Percentiles rank a stretch among this genome's conserved stretches.
Conservation (phyloP, 352 stramenopile genomes). For the Lagenidium giganteum region DNA sequence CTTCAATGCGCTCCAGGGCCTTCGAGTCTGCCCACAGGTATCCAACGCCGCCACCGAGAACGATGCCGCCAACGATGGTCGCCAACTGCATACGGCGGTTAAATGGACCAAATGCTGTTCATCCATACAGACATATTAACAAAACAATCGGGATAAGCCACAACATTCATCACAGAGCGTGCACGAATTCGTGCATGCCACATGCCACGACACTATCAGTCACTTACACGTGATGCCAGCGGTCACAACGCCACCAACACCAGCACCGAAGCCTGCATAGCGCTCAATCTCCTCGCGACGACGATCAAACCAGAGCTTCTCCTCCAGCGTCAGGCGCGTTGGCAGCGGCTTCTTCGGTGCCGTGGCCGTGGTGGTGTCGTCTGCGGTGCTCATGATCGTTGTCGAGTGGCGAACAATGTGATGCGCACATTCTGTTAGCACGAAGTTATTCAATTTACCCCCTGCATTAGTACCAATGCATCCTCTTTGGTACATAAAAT, state of each 20-base stretch:
- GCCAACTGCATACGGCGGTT: conserved; percentile 52
- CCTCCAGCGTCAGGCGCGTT: conserved; percentile 65
- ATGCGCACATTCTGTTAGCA: too few species aligned
- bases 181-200: neutral
- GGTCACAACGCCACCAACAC: conserved; percentile 39
- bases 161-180: neutral
- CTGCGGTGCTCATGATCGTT: too few species aligned
- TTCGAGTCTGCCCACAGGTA: conserved; percentile 74
- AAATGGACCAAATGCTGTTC: conserved; percentile 61
- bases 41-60: conserved; percentile 53
- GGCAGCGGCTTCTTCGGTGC: conserved; percentile 8
- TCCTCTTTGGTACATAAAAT: too few species aligned
- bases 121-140: neutral
- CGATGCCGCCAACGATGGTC: conserved; percentile 43
- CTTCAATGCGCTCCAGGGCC: conserved; percentile 62
- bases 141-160: too few species aligned
- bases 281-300: conserved; percentile 63
- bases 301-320: conserved; percentile 80
- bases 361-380: neutral
- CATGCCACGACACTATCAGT: neutral
- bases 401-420: too few species aligned
- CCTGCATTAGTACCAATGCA: too few species aligned
- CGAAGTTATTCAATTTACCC: too few species aligned
- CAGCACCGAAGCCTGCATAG: conserved; percentile 52
- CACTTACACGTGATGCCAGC: conserved; percentile 53